Evolutionary conservation across 2,329 filamentous ascomycete genomes (phyloP).

Genomic region (Ceratocystis alfenasii): DNA sequence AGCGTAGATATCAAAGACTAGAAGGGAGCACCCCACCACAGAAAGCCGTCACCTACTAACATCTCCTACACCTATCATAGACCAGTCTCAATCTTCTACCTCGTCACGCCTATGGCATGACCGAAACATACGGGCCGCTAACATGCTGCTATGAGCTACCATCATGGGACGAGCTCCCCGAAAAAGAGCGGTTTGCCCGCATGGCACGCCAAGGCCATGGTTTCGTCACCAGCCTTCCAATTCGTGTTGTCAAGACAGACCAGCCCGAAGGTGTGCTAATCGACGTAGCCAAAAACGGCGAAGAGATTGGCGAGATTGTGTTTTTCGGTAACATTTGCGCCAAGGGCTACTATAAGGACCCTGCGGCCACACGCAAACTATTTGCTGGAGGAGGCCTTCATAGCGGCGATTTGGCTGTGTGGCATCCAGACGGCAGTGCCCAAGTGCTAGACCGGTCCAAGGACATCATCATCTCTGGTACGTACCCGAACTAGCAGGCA

Average conservation of each 20-base stretch:
- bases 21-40: background rate
- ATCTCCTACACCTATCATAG: conserved; percentile 24
- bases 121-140: conserved; percentile 86
- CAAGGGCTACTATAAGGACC: conserved; percentile 84
- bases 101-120: conserved; percentile 84
- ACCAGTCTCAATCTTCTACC: conserved; percentile 66
- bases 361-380: conserved; percentile 71
- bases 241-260: conserved; percentile 69
- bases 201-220: conserved; percentile 95
- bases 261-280: conserved; percentile 46
- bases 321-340: conserved; percentile 87
- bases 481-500: conserved; percentile 24
- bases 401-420: conserved; percentile 84
- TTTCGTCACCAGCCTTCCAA: conserved; percentile 70
- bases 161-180: conserved; percentile 62
- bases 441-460: conserved; percentile 92
- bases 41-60: background rate
- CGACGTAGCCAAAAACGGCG: conserved; percentile 39
- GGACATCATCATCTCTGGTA: conserved; percentile 94
- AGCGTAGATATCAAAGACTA: conserved; percentile 15
- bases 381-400: conserved; percentile 80
- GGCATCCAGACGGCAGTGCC: conserved; percentile 79
- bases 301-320: conserved; percentile 50
- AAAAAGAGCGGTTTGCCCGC: conserved; percentile 66
- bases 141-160: conserved; percentile 87